phyloP scores from a whole-genome alignment of 2,329 filamentous ascomycete genomes.

The Mycosphaerella sp. region DNA sequence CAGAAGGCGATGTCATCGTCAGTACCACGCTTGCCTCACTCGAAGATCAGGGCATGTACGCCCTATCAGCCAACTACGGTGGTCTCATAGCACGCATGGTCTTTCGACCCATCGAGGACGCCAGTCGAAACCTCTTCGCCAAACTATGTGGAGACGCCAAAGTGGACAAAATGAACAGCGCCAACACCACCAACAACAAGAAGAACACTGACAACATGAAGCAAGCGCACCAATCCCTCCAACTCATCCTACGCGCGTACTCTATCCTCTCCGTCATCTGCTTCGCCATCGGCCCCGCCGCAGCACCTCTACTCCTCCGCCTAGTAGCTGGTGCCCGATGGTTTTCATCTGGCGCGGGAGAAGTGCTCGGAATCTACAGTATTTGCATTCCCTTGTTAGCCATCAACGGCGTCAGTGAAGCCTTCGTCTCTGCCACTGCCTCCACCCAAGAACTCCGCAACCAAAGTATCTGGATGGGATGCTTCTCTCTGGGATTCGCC shows the following conservation, averaged over 20 bases:
- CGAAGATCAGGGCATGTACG: conserved; percentile 81
- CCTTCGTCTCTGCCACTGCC: conserved; percentile 85
- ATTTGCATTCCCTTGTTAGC: conserved; percentile 91
- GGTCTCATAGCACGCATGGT: conserved; percentile 80
- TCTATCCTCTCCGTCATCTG: conserved; percentile 63
- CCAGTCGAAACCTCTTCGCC: conserved; percentile 82
- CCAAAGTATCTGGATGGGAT: conserved; percentile 79
- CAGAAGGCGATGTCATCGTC: conserved; percentile 87
- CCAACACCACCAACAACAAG: conserved; percentile 5
- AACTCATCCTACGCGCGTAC: conserved; percentile 65
- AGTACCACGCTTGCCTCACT: conserved; percentile 71
- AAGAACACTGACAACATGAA: conserved; percentile 18
- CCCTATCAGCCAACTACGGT: conserved; percentile 86
- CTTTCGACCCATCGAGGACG: conserved; percentile 94
- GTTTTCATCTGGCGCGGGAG: conserved; percentile 64
- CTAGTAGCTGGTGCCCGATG: conserved; percentile 72
- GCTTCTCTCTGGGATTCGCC: conserved; percentile 71
- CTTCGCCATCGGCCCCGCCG: conserved; percentile 63
- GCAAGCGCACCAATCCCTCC: conserved; percentile 49
- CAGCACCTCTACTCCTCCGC: conserved; percentile 65
- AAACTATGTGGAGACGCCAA: conserved; percentile 57
- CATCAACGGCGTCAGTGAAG: conserved; percentile 84
- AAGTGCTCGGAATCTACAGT: conserved; percentile 72
- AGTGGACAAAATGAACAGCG: conserved; percentile 34
- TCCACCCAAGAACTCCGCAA: conserved; percentile 64